Base-by-base conservation (phyloP, 345 rosid species). In the Clausena lansium region DNA sequence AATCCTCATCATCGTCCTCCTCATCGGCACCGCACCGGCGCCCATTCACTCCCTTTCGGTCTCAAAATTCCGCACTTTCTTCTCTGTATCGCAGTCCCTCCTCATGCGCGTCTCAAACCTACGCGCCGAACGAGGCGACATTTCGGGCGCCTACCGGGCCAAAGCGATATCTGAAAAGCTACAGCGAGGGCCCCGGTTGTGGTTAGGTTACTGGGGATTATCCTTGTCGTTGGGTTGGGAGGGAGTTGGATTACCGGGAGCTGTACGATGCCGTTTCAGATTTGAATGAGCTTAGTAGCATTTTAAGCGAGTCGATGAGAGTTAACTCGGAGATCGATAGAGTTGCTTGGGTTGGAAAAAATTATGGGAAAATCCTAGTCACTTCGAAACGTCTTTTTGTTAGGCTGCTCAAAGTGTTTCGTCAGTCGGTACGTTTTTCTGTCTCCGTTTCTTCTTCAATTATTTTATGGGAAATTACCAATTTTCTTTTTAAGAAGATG, bases 181-280 rank as follows among this genome's bases (percentile, higher is more conserved):
- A 1, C 88, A 93, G 74, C 87, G 82, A 17, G 84, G 84, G 69
- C 62, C 79, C 52, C 89, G 89, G 70, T 32, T 89, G 11, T 91
- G 91, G 68, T 70, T 85, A 45, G 17, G 1, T 45, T 11, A 17
- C 39, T 74, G 83, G 76, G 73, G 84, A 33, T 61, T 83, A 79
- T 88, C 88, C 24, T 85, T 89, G 93, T 88, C 95, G 41, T 80
- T 86, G 66, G 93, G 95, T 13, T 90, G 97, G 94, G 94, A 86
- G 91, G 57, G 90, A 84, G 47, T 74, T 86, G 17, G 91, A 88
- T 63, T 83, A 87, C 52, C 76, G 79, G 66, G 93, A 93, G 77
- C 57, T 92, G 63, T 78, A 81, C 77, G 87, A 85, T 74, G 89
- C 83, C 75, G 88, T 84, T 6, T 81, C 91, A 24, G 98, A 91